Evolutionary conservation across 75 land plant species (phyloP), one percentile per base, ranked within the genome.

Genomic region (Isoetes taiwanensis): DNA sequence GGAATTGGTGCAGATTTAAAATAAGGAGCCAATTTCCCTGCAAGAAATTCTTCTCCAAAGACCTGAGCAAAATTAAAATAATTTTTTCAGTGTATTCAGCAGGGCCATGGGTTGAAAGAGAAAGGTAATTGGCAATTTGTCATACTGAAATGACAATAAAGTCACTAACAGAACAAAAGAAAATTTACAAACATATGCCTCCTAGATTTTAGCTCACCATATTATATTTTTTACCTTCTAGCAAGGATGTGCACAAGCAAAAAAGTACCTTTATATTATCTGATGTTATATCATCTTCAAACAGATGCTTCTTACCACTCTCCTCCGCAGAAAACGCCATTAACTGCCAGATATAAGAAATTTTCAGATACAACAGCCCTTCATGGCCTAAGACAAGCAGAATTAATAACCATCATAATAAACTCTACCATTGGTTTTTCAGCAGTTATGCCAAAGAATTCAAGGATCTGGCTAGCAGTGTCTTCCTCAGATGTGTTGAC

Each of bases 1-100:
- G 97, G 97, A 42, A 91, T 43, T 10, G 95, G 89, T 23, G 86
- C 90, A 17, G 97, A 91, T 66, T 87, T 91, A 59, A 50, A 83
- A 73, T 76, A 84, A 5, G 78, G 79, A 41, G 79, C 67, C 23
- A 91, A 72, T 58, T 77, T 83, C 62, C 79, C 93, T 62, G 69
- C 83, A 54, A 91, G 28, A 62, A 91, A 87, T 32, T 54, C 79
- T 41, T 67, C 73, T 11, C 61, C 97, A 75, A 91, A 91, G 14
- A 61, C 69, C 97, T 90, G 61, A 5, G 27, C 33, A 28, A 43
- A 54, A 30, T 5, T 30, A 21, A 14, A 54, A 26, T 27, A 54
- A 14, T 37, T 14, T 37, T 37, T 10, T 10, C 39, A 14, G 9
- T 10, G 39, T 37, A 14, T 37, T 10, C 39, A 10, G 39, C 9